These are phyloP conservation scores for Zygnema cylindricum DNA, from an alignment of 139 green algal species.

Conservation along the genomic window DNA sequence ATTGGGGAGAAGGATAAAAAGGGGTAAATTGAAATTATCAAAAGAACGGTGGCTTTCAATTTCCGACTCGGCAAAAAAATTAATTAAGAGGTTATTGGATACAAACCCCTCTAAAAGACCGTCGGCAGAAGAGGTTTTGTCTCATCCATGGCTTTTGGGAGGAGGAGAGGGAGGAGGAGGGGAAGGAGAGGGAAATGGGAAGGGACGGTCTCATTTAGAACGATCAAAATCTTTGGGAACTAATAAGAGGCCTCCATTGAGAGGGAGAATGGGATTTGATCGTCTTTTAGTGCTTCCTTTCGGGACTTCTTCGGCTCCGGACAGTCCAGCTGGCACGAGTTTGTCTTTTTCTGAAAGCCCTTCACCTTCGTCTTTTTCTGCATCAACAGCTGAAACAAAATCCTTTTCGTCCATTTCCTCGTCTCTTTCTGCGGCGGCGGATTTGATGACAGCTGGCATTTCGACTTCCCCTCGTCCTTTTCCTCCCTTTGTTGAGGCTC, in stretches of 20 bases:
- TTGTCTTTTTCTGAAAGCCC: too few species aligned
- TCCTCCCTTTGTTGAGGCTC: too few species aligned
- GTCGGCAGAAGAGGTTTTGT: constrained; percentile 23
- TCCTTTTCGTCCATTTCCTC: too few species aligned
- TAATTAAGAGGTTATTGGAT: constrained; percentile 46
- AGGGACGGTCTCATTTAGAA: not conserved
- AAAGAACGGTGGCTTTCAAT: constrained; percentile 43
- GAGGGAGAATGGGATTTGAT: not conserved
- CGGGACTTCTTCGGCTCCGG: not conserved
- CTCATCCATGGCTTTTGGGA: constrained; percentile 50
- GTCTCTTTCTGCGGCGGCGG: too few species aligned
- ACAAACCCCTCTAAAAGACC: constrained; percentile 16
- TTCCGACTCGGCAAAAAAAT: constrained; percentile 43
- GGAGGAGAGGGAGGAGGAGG: constrained; percentile 57
- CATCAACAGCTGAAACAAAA: too few species aligned
- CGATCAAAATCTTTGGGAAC: not conserved
- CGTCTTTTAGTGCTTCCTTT: not conserved
- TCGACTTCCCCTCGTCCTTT: too few species aligned
- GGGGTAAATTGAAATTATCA: constrained; percentile 46
- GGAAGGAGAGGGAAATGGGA: not conserved
- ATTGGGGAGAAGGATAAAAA: constrained; percentile 65
- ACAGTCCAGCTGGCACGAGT: not conserved
- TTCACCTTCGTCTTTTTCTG: too few species aligned
- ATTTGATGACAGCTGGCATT: too few species aligned
- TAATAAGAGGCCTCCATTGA: not conserved